Conservation (phyloP, 495 filamentous ascomycete species). For the Cercophora newfieldiana region DNA sequence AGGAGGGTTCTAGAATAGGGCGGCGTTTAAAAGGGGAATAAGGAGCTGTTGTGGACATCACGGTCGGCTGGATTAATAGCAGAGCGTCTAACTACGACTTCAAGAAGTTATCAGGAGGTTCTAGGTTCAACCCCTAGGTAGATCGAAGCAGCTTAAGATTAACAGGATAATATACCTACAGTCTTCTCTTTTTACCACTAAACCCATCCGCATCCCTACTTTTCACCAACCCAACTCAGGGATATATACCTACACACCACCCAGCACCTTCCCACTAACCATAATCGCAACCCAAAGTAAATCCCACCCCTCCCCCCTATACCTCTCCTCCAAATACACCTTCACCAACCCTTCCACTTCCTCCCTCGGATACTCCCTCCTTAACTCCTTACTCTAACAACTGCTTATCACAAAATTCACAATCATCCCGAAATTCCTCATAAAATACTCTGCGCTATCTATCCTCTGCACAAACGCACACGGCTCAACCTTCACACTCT, state of each 20-base stretch:
- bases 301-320: conserved; percentile 40
- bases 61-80: not conserved
- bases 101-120: not conserved
- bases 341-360: conserved; percentile 36
- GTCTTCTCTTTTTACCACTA: not conserved
- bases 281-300: conserved; percentile 34
- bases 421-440: conserved; percentile 37
- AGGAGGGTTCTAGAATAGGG: not conserved
- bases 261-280: conserved; percentile 37
- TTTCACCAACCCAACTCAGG: conserved; percentile 13
- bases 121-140: not conserved
- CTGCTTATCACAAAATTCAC: conserved; percentile 38
- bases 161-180: not conserved
- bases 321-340: conserved; percentile 38
- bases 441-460: conserved; percentile 33
- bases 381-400: conserved; percentile 42
- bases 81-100: not conserved
- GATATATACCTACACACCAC: no score
- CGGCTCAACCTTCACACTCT: conserved; percentile 36
- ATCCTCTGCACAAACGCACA: conserved; percentile 28
- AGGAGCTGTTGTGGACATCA: not conserved
- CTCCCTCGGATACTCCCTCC: conserved; percentile 30
- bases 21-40: not conserved
- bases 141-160: not conserved
- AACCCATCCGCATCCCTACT: not conserved